Evolutionary conservation across 495 filamentous ascomycete genomes (phyloP).

Genomic region (Hyaloscypha hepaticicola): DNA sequence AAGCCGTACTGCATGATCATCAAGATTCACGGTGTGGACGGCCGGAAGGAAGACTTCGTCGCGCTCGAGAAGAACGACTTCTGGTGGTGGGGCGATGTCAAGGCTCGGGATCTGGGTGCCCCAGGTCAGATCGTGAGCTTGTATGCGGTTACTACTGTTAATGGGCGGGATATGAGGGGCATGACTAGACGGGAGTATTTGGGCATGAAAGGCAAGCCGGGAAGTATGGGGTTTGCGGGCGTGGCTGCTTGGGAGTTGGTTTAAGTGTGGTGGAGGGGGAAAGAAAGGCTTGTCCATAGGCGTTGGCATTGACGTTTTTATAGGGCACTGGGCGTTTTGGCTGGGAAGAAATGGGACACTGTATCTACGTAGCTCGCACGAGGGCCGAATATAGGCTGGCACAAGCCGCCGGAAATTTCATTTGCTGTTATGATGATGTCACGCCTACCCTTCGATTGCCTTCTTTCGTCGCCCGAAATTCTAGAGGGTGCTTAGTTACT

Average conservation of each 20-base stretch:
- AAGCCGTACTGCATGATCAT: constrained; percentile 66
- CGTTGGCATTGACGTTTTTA: no score
- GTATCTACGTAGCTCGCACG: no score
- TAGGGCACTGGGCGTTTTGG: no score
- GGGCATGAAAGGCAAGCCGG: constrained; percentile 53
- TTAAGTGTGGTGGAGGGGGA: constrained; percentile 24
- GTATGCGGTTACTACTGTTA: constrained; percentile 61
- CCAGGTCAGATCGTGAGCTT: constrained; percentile 65
- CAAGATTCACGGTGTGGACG: constrained; percentile 62
- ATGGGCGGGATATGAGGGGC: constrained; percentile 65
- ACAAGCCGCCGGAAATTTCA: no score
- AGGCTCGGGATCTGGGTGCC: constrained; percentile 60
- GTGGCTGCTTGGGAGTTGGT: constrained; percentile 73
- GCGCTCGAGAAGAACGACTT: constrained; percentile 61
- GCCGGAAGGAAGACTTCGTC: constrained; percentile 62
- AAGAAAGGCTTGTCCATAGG: no score
- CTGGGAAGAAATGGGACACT: no score
- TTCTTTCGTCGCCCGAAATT: no score
- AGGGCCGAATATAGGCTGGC: no score
- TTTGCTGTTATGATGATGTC: no score
- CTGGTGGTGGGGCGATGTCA: constrained; percentile 75
- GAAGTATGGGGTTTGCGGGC: constrained; percentile 56
- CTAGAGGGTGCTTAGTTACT: no score
- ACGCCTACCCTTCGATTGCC: no score
- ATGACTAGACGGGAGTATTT: constrained; percentile 65